Percentiles rank a stretch among this genome's conserved stretches.
These are phyloP conservation scores for Tolypocladium inflatum DNA, from an alignment of 2,329 filamentous ascomycete species.

Conservation along the genomic window DNA sequence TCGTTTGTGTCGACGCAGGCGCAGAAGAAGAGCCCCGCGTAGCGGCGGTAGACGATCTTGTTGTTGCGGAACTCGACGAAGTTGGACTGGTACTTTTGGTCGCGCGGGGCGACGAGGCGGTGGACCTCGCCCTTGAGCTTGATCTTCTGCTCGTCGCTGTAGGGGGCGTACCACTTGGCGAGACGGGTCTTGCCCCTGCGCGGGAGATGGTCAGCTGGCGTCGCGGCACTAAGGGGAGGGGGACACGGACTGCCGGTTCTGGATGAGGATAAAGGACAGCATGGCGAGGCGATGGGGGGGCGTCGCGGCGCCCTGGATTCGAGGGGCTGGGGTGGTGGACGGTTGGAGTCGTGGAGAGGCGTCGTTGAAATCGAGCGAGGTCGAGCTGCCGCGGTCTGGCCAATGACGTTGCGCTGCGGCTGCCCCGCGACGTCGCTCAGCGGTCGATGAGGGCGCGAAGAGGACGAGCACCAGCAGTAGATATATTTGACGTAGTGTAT, in stretches of 20 bases:
- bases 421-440: too few species aligned
- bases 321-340: background rate
- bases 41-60: constrained; percentile 95
- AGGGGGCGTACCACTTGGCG: constrained; percentile 98
- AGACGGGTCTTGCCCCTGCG: constrained; percentile 90
- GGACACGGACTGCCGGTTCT: constrained; percentile 66
- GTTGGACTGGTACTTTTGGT: constrained; percentile 99
- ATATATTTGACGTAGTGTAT: too few species aligned
- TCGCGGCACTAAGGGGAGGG: background rate
- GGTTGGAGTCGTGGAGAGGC: background rate
- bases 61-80: constrained; percentile 95
- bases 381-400: too few species aligned
- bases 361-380: background rate
- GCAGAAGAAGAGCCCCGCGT: constrained; percentile 98
- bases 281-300: constrained; percentile 26
- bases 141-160: constrained; percentile 98
- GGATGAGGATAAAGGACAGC: constrained; percentile 82
- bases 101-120: constrained; percentile 90
- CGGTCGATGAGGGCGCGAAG: too few species aligned
- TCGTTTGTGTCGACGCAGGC: constrained; percentile 98
- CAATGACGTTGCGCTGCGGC: too few species aligned
- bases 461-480: too few species aligned
- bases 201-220: constrained; percentile 3
- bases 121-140: constrained; percentile 99
- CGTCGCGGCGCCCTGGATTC: background rate